These are phyloP conservation scores for Spathaspora sp. DNA, from an alignment of 1,139 yeast genomes.

Conservation along the genomic window DNA sequence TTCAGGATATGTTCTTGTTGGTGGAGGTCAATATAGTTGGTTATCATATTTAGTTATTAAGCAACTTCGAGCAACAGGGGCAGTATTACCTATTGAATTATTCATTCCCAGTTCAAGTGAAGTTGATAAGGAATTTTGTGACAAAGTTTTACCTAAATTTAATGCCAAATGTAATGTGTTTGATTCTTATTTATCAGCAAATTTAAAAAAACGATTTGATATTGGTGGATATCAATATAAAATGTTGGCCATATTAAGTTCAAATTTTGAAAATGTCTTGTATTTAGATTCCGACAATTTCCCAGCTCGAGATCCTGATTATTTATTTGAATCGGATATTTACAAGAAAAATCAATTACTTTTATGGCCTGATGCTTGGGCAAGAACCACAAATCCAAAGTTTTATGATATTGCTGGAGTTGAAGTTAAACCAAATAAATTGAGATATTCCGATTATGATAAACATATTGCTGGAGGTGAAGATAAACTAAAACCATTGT, in stretches of 20 bases:
- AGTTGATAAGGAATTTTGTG: slow-evolving; percentile 54
- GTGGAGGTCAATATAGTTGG: slow-evolving; percentile 49
- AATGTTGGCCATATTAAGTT: slow-evolving; percentile 57
- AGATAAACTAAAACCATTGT: slow-evolving; percentile 24
- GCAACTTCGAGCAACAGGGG: slow-evolving; percentile 41
- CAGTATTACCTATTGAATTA: slow-evolving; percentile 42
- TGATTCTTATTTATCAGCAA: slow-evolving; percentile 27
- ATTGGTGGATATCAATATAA: slow-evolving; percentile 64
- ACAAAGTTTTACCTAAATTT: slow-evolving; percentile 44
- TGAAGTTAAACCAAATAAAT: slow-evolving; percentile 37
- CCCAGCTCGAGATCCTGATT: slow-evolving; percentile 55
- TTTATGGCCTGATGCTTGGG: slow-evolving; percentile 56
- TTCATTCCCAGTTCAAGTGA: slow-evolving; percentile 54
- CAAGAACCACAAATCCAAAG: slow-evolving; percentile 48
- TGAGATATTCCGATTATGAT: slow-evolving; percentile 36
- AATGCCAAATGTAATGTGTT: slow-evolving; percentile 58
- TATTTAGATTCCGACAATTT: slow-evolving; percentile 70
- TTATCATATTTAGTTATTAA: slow-evolving; percentile 42
- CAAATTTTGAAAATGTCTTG: slow-evolving; percentile 57
- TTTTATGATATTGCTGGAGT: slow-evolving; percentile 44
- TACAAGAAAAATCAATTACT: slow-evolving; percentile 43
- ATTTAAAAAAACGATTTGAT: slow-evolving; percentile 28
- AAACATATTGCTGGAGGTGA: slow-evolving; percentile 23
- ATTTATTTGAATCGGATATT: slow-evolving; percentile 41
- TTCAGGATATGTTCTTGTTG: slow-evolving; percentile 43